Conservation (phyloP, 2,329 filamentous ascomycete genomes). For the Botrytis medusae region DNA sequence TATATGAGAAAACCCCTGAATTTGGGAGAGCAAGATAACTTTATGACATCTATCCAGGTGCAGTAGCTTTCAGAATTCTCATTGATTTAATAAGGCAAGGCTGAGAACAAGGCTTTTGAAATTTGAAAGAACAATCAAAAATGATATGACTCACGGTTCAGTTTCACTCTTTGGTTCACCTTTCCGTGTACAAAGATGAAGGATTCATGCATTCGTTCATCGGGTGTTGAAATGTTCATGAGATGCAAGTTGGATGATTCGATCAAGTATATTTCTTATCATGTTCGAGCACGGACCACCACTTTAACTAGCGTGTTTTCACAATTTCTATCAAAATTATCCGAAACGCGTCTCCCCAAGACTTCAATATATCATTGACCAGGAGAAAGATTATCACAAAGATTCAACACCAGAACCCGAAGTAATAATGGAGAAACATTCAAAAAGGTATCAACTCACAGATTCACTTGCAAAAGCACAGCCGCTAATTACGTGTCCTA, state of each 20-base stretch:
- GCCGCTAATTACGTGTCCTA: not conserved
- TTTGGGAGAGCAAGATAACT: not conserved
- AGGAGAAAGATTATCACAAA: not conserved
- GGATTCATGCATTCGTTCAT: not conserved
- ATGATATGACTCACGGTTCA: not conserved
- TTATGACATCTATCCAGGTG: not conserved
- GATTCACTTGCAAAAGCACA: not conserved
- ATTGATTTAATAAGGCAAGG: not conserved
- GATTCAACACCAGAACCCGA: not conserved
- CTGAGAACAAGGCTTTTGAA: not conserved
- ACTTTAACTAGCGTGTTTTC: conserved; percentile 10
- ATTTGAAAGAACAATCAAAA: not conserved
- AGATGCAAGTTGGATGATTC: not conserved
- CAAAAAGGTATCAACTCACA: conserved; percentile 14
- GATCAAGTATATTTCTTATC: not conserved
- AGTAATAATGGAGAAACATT: conserved; percentile 10
- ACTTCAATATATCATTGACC: conserved; percentile 12
- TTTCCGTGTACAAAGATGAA: not conserved
- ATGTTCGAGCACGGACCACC: not conserved
- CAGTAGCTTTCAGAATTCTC: not conserved
- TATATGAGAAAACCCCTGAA: not conserved
- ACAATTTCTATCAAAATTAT: conserved; percentile 9
- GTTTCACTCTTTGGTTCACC: not conserved
- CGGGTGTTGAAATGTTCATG: not conserved
- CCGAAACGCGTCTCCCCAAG: conserved; percentile 4